phyloP scores from a whole-genome alignment of 371 early-diverging fungal genomes.

The Antonospora locustae region DNA sequence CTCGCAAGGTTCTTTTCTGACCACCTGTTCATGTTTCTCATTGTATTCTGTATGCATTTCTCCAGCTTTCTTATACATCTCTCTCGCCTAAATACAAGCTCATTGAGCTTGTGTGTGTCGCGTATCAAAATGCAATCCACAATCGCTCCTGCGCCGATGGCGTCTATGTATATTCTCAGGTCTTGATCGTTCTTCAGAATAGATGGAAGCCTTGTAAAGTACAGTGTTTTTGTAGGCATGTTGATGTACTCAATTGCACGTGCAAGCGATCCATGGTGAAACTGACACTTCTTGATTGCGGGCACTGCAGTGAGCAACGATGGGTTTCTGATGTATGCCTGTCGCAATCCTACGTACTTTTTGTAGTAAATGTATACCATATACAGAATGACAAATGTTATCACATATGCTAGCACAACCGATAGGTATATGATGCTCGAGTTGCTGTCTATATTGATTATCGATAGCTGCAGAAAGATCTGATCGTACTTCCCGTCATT shows the following conservation, averaged over 20 bases:
- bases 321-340: conserved; percentile 50
- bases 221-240: conserved; percentile 40
- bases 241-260: conserved; percentile 46
- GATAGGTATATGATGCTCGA: conserved; percentile 18
- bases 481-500: conserved; percentile 6
- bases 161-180: conserved; percentile 32
- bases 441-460: conserved; percentile 1
- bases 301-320: conserved; percentile 49
- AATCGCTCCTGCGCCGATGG: conserved; percentile 44
- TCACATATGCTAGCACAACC: conserved; percentile 20
- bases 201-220: conserved; percentile 44
- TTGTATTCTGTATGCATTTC: conserved; percentile 41
- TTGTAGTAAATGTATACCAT: conserved; percentile 54
- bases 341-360: conserved; percentile 52
- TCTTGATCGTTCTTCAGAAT: conserved; percentile 48
- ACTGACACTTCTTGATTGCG: conserved; percentile 39
- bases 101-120: conserved; percentile 41
- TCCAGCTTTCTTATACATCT: conserved; percentile 44
- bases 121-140: conserved; percentile 40
- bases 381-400: conserved; percentile 45
- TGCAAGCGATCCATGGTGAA: conserved; percentile 14
- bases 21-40: conserved; percentile 34
- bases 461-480: conserved; percentile 27
- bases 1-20: conserved; percentile 9
- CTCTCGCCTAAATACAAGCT: conserved; percentile 36